Conservation (phyloP, 805 yeast species). For the Vanderwaltozyma yarrowii region DNA sequence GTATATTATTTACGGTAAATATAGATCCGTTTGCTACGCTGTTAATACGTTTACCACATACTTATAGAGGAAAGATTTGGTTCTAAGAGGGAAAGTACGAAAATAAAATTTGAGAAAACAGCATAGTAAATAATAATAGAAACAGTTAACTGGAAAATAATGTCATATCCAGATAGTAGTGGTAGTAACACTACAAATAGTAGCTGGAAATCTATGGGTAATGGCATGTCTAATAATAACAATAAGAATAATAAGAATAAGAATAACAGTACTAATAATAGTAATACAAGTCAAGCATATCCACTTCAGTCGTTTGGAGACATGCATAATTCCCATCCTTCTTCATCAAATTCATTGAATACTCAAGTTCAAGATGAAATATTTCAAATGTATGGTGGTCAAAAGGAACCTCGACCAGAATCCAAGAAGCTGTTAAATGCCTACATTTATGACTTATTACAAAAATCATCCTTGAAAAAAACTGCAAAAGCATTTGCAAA, state of each 20-base stretch:
- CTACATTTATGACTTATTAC: slow-evolving; percentile 74
- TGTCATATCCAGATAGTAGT: background rate
- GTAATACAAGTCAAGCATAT: background rate
- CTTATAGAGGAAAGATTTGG: too few relatives aligned
- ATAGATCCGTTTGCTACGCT: too few relatives aligned
- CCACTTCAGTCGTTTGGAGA: background rate
- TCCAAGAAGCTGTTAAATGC: slow-evolving; percentile 52
- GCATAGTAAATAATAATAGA: too few relatives aligned
- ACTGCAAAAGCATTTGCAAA: slow-evolving; percentile 66
- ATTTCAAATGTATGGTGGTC: background rate
- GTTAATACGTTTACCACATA: too few relatives aligned
- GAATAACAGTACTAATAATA: background rate
- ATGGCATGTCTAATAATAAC: background rate
- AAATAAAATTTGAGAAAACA: too few relatives aligned
- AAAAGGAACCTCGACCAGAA: background rate
- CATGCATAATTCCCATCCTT: background rate
- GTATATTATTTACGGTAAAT: too few relatives aligned
- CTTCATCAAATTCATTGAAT: background rate
- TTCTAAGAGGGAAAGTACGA: too few relatives aligned
- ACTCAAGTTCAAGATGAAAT: background rate
- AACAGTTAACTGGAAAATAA: too few relatives aligned
- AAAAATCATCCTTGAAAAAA: slow-evolving; percentile 59
- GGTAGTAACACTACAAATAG: background rate
- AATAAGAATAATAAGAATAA: background rate
- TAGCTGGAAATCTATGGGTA: background rate